phyloP scores from a whole-genome alignment of 202 grass and related monocot species.

The Alloteropsis angusta region DNA sequence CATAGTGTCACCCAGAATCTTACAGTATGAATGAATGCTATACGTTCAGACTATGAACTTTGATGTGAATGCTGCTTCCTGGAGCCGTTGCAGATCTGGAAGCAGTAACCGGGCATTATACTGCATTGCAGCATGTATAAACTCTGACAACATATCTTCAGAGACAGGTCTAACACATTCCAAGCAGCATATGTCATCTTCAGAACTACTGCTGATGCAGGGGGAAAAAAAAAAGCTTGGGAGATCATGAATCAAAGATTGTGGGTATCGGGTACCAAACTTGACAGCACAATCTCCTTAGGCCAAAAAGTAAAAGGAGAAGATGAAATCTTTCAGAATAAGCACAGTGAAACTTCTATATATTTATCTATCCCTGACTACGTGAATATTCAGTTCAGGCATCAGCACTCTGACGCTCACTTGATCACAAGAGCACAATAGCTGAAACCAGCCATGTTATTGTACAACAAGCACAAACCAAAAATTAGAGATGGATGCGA shows the following conservation, averaged over 20 bases:
- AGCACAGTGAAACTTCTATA: not conserved
- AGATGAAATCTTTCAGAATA: not conserved
- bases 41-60: not conserved
- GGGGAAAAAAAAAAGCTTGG: not conserved
- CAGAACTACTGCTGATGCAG: not conserved
- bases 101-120: not conserved
- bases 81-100: not conserved
- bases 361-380: not conserved
- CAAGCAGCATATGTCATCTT: not conserved
- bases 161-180: not conserved
- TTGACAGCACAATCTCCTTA: not conserved
- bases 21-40: not conserved
- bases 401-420: not conserved
- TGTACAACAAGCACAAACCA: not conserved
- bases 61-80: not conserved
- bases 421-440: not conserved
- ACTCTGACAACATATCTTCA: not conserved
- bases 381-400: not conserved
- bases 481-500: not conserved
- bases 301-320: not conserved
- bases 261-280: not conserved
- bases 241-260: not conserved
- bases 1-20: not conserved
- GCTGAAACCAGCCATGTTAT: not conserved
- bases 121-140: not conserved